phyloP scores from a whole-genome alignment of 2,329 filamentous ascomycete genomes.

The Trichoderma sp. region DNA sequence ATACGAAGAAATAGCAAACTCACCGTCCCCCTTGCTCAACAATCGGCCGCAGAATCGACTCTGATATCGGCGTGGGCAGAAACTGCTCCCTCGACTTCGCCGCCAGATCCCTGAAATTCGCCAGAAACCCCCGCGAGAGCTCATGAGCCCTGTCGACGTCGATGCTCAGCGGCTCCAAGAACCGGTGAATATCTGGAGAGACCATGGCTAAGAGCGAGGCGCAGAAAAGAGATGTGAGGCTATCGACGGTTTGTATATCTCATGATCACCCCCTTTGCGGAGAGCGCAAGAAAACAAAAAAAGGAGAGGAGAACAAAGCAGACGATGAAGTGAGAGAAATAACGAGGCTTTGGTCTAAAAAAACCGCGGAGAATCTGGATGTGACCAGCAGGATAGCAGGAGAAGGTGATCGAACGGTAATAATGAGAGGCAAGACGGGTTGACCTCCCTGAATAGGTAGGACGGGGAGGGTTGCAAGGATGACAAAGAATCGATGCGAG shows the following conservation, averaged over 20 bases:
- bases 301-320: neutral
- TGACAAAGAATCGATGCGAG: neutral
- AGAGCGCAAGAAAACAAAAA: neutral
- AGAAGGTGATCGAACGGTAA: too few species aligned
- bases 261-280: constrained; percentile 5
- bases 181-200: constrained; percentile 42
- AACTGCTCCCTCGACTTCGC: constrained; percentile 59
- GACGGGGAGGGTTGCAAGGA: neutral
- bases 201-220: constrained; percentile 33
- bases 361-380: too few species aligned
- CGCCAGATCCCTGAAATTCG: constrained; percentile 54
- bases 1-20: constrained; percentile 36
- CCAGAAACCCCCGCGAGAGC: constrained; percentile 52
- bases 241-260: constrained; percentile 10
- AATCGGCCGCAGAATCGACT: constrained; percentile 57
- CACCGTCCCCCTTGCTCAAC: constrained; percentile 51
- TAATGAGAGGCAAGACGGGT: neutral
- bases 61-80: constrained; percentile 62
- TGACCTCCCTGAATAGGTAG: constrained; percentile 8
- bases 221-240: neutral
- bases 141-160: constrained; percentile 49
- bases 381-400: too few species aligned
- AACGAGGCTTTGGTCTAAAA: neutral
- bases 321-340: neutral
- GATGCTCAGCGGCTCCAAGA: constrained; percentile 55